Base-by-base conservation (phyloP, 129 eudicot species). In the Chrysanthemum seticuspe region DNA sequence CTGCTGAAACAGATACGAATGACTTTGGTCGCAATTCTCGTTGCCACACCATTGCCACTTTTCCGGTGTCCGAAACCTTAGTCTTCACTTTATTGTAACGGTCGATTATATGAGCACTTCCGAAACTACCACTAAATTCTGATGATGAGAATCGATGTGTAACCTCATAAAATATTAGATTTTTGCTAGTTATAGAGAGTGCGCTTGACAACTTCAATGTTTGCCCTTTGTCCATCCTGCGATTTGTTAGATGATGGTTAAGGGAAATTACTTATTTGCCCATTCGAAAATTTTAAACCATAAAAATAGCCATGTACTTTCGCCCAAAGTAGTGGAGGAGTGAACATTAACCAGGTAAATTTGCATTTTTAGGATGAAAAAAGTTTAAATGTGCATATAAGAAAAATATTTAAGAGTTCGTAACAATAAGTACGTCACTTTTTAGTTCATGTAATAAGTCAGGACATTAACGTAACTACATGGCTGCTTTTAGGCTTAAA, bases 21-120 rank as follows among this genome's bases (percentile, higher is more conserved):
- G 98, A 93, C 34, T 93, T 93, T 13, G 98, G 98, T 77, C 96
- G 84, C 98, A 96, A 93, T 79, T 87, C 96, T 23, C 87, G 81
- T 70, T 93, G 96, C 76, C 89, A 80, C 68, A 89, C 44, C 81
- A 87, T 71, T n/a, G 90, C 91, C 67, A 87, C 78, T 78, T 86
- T 87, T 0, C 97, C 98, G 19, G 82, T 68, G 53, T 85, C 83
- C 5, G 89, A 82, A 65, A 89, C 81, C 67, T 90, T 75, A 2
- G 98, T 82, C 63, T 89, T 93, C 15, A 93, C 75, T 29, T 52
- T 65, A 34, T 90, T 93, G 67, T 71, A 67, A 16, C 88, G 88
- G 44, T 93, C 89, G 9, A 93, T 57, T 27, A 74, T 65, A 66
- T 93, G 98, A 12, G 83, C 55, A 57, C 95, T 87, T 36, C 98